These are phyloP conservation scores for Comarum palustre DNA, from an alignment of 306 rosid species.

Conservation along the genomic window DNA sequence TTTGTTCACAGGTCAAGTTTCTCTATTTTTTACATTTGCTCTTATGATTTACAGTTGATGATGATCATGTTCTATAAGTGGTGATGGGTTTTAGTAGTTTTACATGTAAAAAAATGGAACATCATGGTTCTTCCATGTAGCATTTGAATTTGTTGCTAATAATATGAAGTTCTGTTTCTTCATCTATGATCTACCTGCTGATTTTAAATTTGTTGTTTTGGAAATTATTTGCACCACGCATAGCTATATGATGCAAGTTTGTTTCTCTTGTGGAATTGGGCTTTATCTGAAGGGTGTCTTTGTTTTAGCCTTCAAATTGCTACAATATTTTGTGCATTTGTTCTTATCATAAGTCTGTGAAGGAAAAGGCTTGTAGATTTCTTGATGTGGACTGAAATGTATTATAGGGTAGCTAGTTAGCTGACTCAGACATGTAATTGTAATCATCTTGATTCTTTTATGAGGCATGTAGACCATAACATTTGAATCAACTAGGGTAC, in stretches of 20 bases:
- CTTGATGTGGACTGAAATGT: background rate
- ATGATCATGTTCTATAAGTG: constrained; percentile 3
- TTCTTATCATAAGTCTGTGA: background rate
- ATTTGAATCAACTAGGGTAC: background rate
- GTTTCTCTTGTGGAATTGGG: background rate
- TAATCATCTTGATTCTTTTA: background rate
- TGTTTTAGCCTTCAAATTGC: background rate
- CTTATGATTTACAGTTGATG: background rate
- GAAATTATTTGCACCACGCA: background rate
- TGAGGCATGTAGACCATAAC: background rate
- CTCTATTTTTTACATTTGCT: background rate
- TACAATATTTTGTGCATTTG: background rate
- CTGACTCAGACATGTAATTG: background rate
- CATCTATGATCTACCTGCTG: too few species aligned
- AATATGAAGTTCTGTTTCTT: constrained; percentile 5
- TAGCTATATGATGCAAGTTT: background rate
- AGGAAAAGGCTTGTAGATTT: background rate
- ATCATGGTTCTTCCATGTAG: constrained; percentile 1
- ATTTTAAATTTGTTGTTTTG: background rate
- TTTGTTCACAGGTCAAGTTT: background rate
- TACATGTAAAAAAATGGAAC: background rate
- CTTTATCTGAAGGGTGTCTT: too few species aligned
- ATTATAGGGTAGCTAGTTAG: background rate
- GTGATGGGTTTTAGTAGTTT: too few species aligned
- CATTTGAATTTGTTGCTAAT: background rate